These are phyloP conservation scores for Crataegus laevigata DNA, from an alignment of 306 rosid genomes.

Conservation along the genomic window DNA sequence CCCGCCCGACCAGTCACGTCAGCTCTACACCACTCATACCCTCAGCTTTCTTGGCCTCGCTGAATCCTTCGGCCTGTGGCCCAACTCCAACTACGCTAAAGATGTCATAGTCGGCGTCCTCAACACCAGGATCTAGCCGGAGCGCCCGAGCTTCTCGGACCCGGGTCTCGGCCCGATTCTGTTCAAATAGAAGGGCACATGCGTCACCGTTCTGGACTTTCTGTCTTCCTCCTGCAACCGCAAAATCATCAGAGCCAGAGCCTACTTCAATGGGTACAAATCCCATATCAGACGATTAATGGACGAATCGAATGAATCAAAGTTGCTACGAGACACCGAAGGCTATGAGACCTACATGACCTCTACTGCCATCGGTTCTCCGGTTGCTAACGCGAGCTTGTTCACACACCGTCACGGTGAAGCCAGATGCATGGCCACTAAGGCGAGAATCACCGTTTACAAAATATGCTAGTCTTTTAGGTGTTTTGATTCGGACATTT, in stretches of 20 bases:
- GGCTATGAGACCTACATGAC: conserved; percentile 88
- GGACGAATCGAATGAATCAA: conserved; percentile 43
- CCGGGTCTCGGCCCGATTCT: conserved; percentile 34
- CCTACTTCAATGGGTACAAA: conserved; percentile 56
- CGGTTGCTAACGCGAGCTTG: conserved; percentile 57
- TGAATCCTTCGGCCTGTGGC: conserved; percentile 55
- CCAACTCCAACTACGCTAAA: conserved; percentile 39
- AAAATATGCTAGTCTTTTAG: conserved; percentile 77
- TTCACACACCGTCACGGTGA: conserved; percentile 55
- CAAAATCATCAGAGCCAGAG: conserved; percentile 68
- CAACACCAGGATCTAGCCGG: conserved; percentile 93
- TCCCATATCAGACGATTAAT: conserved; percentile 35
- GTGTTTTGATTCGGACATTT: conserved; percentile 77
- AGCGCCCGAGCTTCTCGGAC: conserved; percentile 51
- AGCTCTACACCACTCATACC: conserved; percentile 74
- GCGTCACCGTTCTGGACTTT: conserved; percentile 34
- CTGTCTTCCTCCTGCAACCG: conserved; percentile 49
- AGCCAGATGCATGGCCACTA: conserved; percentile 86
- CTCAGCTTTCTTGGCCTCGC: conserved; percentile 58
- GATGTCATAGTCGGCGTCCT: conserved; percentile 68
- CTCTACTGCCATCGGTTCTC: conserved; percentile 67
- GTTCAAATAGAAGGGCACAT: conserved; percentile 52
- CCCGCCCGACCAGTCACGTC: conserved; percentile 57
- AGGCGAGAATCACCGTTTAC: conserved; percentile 75
- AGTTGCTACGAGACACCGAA: conserved; percentile 60